phyloP scores from a whole-genome alignment of 495 filamentous ascomycete species.

The Talaromyces liani region DNA sequence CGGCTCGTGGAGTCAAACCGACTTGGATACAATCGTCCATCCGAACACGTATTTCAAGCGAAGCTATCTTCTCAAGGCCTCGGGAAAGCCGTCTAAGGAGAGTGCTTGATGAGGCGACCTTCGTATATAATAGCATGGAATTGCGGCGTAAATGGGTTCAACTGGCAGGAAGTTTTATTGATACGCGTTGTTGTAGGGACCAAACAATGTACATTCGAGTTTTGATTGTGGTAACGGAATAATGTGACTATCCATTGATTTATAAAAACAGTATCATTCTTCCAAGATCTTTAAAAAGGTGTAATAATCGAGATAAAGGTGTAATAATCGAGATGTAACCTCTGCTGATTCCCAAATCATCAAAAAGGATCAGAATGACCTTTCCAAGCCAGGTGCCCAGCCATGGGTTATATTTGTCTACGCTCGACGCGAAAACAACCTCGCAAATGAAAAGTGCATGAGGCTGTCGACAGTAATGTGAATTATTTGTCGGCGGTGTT shows the following conservation, averaged over 20 bases:
- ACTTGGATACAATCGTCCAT: conserved; percentile 92
- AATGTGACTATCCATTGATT: neutral
- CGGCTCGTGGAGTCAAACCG: conserved; percentile 64
- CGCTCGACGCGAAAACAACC: conserved; percentile 67
- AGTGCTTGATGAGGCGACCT: conserved; percentile 36
- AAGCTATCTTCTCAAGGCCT: conserved; percentile 77
- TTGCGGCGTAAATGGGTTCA: conserved; percentile 2
- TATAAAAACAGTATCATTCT: neutral
- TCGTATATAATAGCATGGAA: neutral
- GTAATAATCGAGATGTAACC: conserved; percentile 47
- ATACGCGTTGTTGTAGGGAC: neutral
- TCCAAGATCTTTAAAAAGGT: neutral
- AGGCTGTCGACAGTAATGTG: conserved; percentile 58
- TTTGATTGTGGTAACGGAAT: neutral
- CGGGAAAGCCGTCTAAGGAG: conserved; percentile 28
- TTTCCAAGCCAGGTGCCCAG: conserved; percentile 74
- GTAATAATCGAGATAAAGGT: conserved; percentile 17
- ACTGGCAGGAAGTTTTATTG: neutral
- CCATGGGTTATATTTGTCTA: conserved; percentile 58
- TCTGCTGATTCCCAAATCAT: conserved; percentile 73
- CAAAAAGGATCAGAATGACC: conserved; percentile 56
- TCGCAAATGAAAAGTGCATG: conserved; percentile 33
- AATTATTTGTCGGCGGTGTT: conserved; percentile 41
- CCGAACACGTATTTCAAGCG: conserved; percentile 98
- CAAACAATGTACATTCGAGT: neutral